Percentiles rank a stretch among this genome's conserved stretches.
Evolutionary conservation across 768 basidiomycete species (phyloP).

Genomic region (Auriculariales sp.): DNA sequence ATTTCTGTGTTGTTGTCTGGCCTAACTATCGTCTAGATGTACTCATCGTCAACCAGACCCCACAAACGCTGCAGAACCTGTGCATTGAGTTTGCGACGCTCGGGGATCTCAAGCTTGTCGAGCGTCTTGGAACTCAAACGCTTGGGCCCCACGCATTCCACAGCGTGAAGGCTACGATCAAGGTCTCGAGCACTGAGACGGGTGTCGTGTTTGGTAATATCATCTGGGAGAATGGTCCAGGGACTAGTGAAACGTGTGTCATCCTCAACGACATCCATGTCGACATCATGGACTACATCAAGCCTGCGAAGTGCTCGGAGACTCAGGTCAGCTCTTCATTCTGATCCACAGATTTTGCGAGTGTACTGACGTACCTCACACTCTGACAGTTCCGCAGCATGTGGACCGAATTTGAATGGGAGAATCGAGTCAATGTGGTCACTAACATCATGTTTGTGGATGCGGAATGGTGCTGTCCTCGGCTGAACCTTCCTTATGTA

Average conservation of each 20-base stretch:
- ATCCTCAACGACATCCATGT: slow-evolving; percentile 96
- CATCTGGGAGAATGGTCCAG: slow-evolving; percentile 76
- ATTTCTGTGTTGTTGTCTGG: background rate
- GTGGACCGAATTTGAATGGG: slow-evolving; percentile 99
- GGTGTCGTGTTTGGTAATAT: slow-evolving; percentile 98
- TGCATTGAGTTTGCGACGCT: slow-evolving; percentile 95
- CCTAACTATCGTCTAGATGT: slow-evolving; percentile 43
- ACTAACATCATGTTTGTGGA: slow-evolving; percentile 60
- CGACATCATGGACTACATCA: slow-evolving; percentile 98
- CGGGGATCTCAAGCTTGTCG: slow-evolving; percentile 92
- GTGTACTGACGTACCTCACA: background rate
- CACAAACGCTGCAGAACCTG: slow-evolving; percentile 88
- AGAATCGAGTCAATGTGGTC: slow-evolving; percentile 93
- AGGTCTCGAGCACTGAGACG: slow-evolving; percentile 95
- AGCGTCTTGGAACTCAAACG: slow-evolving; percentile 86
- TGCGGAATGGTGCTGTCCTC: background rate
- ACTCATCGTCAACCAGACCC: slow-evolving; percentile 89
- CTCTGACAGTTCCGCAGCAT: slow-evolving; percentile 75
- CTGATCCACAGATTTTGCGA: background rate
- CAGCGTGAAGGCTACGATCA: slow-evolving; percentile 96
- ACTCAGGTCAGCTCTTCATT: slow-evolving; percentile 50
- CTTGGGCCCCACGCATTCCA: slow-evolving; percentile 96
- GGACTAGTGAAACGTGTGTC: slow-evolving; percentile 77
- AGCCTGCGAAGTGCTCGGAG: slow-evolving; percentile 90
- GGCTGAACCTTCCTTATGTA: slow-evolving; percentile 13